Conservation (phyloP, 768 basidiomycete species). For the Amanita rimosa region DNA sequence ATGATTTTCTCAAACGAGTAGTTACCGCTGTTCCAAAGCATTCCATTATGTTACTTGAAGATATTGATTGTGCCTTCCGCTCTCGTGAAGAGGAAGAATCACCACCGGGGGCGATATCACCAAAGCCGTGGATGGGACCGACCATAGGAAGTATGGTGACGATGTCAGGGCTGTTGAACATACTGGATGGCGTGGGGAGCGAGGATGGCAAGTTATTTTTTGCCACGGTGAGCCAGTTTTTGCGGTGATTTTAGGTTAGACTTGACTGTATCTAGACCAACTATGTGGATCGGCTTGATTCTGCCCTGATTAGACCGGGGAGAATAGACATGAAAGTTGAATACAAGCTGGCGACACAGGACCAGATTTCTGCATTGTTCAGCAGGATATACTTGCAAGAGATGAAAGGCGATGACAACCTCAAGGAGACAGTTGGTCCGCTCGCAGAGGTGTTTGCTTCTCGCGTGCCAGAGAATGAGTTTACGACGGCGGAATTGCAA, state of each 20-base stretch:
- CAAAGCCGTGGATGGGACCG: too few relatives aligned
- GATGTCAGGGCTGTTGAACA: slow-evolving; percentile 44
- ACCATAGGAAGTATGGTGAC: slow-evolving; percentile 23
- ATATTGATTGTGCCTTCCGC: slow-evolving; percentile 51
- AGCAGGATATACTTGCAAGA: slow-evolving; percentile 33
- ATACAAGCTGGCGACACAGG: slow-evolving; percentile 35
- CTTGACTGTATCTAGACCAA: slow-evolving; percentile 29
- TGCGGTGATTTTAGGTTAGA: too few relatives aligned
- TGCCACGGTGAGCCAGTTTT: slow-evolving; percentile 35
- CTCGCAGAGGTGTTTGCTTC: slow-evolving; percentile 32
- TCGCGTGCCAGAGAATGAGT: slow-evolving; percentile 31
- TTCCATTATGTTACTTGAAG: slow-evolving; percentile 46
- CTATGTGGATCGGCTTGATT: slow-evolving; percentile 41
- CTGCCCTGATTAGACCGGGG: slow-evolving; percentile 45
- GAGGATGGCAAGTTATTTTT: slow-evolving; percentile 55
- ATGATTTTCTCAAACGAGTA: slow-evolving; percentile 33
- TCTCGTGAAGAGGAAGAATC: slow-evolving; percentile 29
- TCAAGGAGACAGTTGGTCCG: not conserved
- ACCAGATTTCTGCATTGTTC: slow-evolving; percentile 38
- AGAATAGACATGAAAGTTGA: slow-evolving; percentile 43
- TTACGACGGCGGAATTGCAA: slow-evolving; percentile 52
- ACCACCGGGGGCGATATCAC: not conserved
- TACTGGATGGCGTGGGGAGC: slow-evolving; percentile 48
- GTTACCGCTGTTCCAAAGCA: slow-evolving; percentile 36
- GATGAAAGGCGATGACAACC: slow-evolving; percentile 10